Conservation (phyloP, 1,139 yeast species). For the Taphrina flavorubra region DNA sequence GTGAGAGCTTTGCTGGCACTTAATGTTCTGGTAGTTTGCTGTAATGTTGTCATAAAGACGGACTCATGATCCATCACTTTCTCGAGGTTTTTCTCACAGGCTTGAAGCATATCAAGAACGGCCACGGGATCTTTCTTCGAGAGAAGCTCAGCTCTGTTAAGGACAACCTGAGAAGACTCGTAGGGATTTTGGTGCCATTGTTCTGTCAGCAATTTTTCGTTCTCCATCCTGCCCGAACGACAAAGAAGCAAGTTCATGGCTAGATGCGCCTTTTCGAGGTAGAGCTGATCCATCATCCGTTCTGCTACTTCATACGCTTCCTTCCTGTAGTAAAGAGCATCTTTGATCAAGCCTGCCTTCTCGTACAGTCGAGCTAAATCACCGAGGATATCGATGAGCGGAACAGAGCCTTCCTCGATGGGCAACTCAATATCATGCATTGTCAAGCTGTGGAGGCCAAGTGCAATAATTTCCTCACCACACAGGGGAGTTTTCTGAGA, state of each 20-base stretch:
- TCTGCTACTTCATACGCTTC: slow-evolving; percentile 4
- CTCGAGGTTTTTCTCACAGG: not conserved
- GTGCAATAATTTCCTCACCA: not conserved
- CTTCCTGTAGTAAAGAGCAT: not conserved
- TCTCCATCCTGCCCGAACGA: not conserved
- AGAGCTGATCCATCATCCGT: not conserved
- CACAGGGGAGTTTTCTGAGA: not conserved
- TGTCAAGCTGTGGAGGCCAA: not conserved
- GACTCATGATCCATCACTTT: not conserved
- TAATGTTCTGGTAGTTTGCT: not conserved
- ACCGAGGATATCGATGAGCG: slow-evolving; percentile 1
- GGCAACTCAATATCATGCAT: not conserved
- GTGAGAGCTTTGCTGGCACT: not conserved
- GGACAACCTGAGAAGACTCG: not conserved
- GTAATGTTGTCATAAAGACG: not conserved
- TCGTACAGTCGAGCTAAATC: slow-evolving; percentile 12
- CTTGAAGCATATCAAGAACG: not conserved
- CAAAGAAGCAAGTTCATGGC: not conserved
- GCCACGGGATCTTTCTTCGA: not conserved
- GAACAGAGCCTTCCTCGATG: not conserved
- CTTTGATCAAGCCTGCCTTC: slow-evolving; percentile 21
- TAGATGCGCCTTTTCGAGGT: not conserved
- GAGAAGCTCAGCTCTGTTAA: not conserved
- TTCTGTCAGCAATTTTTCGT: not conserved
- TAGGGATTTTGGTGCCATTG: not conserved